A percentile compares a stretch with the other conserved stretches of the same genome.
Evolutionary conservation across 2,329 filamentous ascomycete genomes (phyloP).

Genomic region (Hypomyces rosellus): DNA sequence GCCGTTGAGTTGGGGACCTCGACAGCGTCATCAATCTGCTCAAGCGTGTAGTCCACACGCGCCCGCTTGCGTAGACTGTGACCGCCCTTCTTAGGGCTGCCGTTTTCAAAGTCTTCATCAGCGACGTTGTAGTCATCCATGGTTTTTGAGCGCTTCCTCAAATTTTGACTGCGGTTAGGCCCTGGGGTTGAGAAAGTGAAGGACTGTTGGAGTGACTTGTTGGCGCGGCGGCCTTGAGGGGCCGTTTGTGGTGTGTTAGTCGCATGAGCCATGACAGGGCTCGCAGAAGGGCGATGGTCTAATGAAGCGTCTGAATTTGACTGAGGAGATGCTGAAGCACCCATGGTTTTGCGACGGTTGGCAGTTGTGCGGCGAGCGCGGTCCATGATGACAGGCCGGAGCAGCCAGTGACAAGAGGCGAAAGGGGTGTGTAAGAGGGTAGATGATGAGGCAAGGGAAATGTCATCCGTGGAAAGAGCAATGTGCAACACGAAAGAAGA

Average conservation of each 20-base stretch:
- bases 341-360: constrained; percentile 26
- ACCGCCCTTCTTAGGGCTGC: constrained; percentile 50
- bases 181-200: constrained; percentile 32
- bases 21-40: constrained; percentile 46
- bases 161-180: constrained; percentile 21
- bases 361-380: constrained; percentile 30
- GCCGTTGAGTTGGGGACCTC: constrained; percentile 29
- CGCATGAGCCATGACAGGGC: constrained; percentile 27
- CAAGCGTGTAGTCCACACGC: constrained; percentile 51
- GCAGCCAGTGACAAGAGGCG: constrained; percentile 18
- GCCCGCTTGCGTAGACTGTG: constrained; percentile 52
- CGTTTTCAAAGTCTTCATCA: constrained; percentile 39
- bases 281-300: constrained; percentile 25
- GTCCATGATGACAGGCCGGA: constrained; percentile 29
- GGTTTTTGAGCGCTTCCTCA: constrained; percentile 39
- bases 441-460: constrained; percentile 8
- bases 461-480: constrained; percentile 5
- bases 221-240: constrained; percentile 26
- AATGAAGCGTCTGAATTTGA: constrained; percentile 26
- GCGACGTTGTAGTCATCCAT: constrained; percentile 33
- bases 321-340: constrained; percentile 28
- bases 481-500: background rate
- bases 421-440: constrained; percentile 13
- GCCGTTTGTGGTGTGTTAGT: constrained; percentile 24
- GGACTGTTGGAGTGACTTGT: constrained; percentile 30